These are phyloP conservation scores for Populus deltoides DNA, from an alignment of 345 rosid species.

Conservation along the genomic window DNA sequence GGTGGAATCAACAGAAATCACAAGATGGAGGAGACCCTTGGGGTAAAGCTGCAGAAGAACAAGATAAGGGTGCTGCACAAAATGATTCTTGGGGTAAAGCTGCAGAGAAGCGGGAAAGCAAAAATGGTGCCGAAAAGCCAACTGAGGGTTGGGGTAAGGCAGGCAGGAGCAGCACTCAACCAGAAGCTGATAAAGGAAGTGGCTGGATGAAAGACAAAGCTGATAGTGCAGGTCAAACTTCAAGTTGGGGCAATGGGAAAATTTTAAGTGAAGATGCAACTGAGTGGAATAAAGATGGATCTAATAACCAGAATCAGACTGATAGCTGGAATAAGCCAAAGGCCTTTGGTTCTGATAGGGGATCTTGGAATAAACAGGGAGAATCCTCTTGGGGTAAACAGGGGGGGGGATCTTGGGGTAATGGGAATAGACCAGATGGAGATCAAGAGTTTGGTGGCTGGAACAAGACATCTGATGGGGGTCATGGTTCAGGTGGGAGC, in stretches of 20 bases:
- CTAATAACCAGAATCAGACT: constrained; percentile 1
- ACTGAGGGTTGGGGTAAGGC: constrained; percentile 22
- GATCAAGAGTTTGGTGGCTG: constrained; percentile 20
- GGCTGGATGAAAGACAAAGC: constrained; percentile 22
- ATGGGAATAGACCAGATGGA: constrained; percentile 17
- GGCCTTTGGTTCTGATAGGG: constrained; percentile 17
- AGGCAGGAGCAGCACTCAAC: constrained; percentile 7
- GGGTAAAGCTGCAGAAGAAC: constrained; percentile 16
- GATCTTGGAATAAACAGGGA: constrained; percentile 17
- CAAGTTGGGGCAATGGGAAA: background rate
- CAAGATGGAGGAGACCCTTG: constrained; percentile 9
- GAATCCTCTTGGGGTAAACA: constrained; percentile 22
- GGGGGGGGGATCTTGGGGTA: constrained; percentile 6
- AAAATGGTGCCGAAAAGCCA: constrained; percentile 13
- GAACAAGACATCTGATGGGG: constrained; percentile 30
- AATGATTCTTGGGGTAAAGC: constrained; percentile 23
- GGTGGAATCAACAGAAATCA: constrained; percentile 11
- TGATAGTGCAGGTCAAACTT: constrained; percentile 1
- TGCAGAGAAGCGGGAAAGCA: constrained; percentile 19
- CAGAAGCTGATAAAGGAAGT: constrained; percentile 13
- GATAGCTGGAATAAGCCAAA: constrained; percentile 26
- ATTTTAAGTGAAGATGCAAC: background rate
- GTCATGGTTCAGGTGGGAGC: constrained; percentile 36
- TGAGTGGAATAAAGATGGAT: constrained; percentile 6
- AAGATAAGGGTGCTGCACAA: background rate